Percentiles rank a stretch among this genome's conserved stretches.
Evolutionary conservation across 2,329 filamentous ascomycete genomes (phyloP).

Genomic region (Microdochium nivale): DNA sequence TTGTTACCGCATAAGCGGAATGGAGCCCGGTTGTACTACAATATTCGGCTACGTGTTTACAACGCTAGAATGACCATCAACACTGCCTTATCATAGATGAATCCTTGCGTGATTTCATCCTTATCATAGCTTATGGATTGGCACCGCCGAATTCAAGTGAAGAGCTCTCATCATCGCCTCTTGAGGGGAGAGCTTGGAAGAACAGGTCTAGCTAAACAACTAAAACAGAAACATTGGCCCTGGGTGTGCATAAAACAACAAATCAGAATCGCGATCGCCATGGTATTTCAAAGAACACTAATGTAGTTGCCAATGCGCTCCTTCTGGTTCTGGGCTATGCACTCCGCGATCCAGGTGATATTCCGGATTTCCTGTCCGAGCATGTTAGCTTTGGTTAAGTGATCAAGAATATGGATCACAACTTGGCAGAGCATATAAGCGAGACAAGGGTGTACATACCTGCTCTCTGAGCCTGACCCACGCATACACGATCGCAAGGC

Average conservation of each 20-base stretch:
- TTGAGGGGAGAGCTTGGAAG: background rate
- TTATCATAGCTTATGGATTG: background rate
- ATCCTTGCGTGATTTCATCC: background rate
- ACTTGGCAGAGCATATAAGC: background rate
- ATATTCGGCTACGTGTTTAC: slow-evolving; percentile 30
- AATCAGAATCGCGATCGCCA: slow-evolving; percentile 5
- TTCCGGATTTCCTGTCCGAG: slow-evolving; percentile 86
- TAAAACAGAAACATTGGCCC: background rate
- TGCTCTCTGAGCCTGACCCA: slow-evolving; percentile 98
- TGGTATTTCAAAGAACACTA: slow-evolving; percentile 69
- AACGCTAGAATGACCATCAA: slow-evolving; percentile 23
- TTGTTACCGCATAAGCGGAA: slow-evolving; percentile 1
- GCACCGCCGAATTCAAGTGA: background rate
- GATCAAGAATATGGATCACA: background rate
- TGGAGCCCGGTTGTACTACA: slow-evolving; percentile 3
- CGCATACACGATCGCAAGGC: slow-evolving; percentile 87
- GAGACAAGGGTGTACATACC: slow-evolving; percentile 43
- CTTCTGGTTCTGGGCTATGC: slow-evolving; percentile 99
- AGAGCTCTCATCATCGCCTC: background rate
- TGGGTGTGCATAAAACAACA: background rate
- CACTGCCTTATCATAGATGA: background rate
- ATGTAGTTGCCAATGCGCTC: slow-evolving; percentile 98
- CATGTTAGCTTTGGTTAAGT: no score
- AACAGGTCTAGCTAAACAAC: background rate
- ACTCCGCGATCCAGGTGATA: slow-evolving; percentile 99